Conservation (phyloP, 2,329 filamentous ascomycete species). For the Penicillium sp. region DNA sequence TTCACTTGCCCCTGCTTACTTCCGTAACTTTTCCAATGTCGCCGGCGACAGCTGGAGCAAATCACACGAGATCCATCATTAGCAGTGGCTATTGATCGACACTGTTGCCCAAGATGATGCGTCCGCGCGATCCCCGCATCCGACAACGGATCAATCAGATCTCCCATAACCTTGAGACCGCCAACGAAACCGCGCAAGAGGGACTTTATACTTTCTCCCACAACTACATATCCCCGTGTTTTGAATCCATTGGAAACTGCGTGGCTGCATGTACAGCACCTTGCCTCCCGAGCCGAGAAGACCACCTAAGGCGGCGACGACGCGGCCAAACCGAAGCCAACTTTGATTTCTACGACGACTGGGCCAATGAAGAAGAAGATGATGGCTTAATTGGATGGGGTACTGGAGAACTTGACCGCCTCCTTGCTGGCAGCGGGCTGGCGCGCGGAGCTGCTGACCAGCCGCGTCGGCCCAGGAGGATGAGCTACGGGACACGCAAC, state of each 20-base stretch:
- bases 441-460: slow-evolving; percentile 52
- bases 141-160: slow-evolving; percentile 93
- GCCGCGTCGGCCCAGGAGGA: slow-evolving; percentile 71
- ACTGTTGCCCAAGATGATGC: slow-evolving; percentile 51
- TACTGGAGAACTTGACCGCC: slow-evolving; percentile 78
- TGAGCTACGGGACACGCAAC: slow-evolving; percentile 81
- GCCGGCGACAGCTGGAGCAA: slow-evolving; percentile 12
- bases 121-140: slow-evolving; percentile 74
- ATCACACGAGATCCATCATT: neutral
- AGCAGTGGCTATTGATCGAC: neutral
- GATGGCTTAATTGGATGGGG: slow-evolving; percentile 71
- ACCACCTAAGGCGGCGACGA: slow-evolving; percentile 69
- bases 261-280: slow-evolving; percentile 68
- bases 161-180: slow-evolving; percentile 82
- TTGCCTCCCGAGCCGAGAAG: slow-evolving; percentile 67
- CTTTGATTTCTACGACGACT: slow-evolving; percentile 98
- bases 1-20: slow-evolving; percentile 13
- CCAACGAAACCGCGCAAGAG: slow-evolving; percentile 87
- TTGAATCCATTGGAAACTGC: slow-evolving; percentile 64
- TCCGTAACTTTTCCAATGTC: slow-evolving; percentile 14
- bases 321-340: slow-evolving; percentile 70
- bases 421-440: slow-evolving; percentile 66
- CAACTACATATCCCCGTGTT: slow-evolving; percentile 77
- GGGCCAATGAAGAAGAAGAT: slow-evolving; percentile 67
- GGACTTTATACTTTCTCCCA: slow-evolving; percentile 87